Conservation (phyloP, 2,329 filamentous ascomycete species). For the Epichloe sp. region DNA sequence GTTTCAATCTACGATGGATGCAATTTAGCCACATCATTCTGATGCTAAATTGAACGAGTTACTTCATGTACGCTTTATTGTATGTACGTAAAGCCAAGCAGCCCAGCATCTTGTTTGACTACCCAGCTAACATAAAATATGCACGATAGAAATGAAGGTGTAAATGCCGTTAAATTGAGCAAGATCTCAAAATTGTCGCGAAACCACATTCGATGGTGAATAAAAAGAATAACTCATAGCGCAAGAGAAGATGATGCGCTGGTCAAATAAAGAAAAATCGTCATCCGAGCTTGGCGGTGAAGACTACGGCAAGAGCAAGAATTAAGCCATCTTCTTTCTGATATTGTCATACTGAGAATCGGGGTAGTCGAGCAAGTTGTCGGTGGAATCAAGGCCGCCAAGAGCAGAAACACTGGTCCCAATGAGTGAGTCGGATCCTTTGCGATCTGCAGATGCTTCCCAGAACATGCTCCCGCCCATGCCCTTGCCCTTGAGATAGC, state of each 20-base stretch:
- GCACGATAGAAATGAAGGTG: not conserved
- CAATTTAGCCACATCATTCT: not conserved
- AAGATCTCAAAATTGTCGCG: not conserved
- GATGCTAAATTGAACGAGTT: not conserved
- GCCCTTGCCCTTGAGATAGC: slow-evolving; percentile 47
- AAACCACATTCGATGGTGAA: not conserved
- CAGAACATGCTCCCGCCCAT: slow-evolving; percentile 78
- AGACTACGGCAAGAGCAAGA: not conserved
- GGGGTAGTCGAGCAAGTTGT: slow-evolving; percentile 40
- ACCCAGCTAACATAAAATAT: not conserved
- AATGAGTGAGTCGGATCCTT: slow-evolving; percentile 47
- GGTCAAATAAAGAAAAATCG: not conserved
- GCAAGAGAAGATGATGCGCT: not conserved
- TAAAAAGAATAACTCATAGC: not conserved
- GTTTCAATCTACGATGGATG: not conserved
- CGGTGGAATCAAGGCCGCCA: slow-evolving; percentile 27
- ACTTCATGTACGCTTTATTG: not conserved
- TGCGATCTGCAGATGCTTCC: slow-evolving; percentile 61
- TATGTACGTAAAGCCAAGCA: not conserved
- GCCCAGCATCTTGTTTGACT: not conserved
- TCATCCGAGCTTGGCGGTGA: not conserved
- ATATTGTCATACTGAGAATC: slow-evolving; percentile 44
- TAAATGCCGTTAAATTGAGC: not conserved
- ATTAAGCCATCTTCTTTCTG: slow-evolving; percentile 14
- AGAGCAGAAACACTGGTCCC: slow-evolving; percentile 29